A percentile compares a stretch with the other conserved stretches of the same genome.
These are phyloP conservation scores for Aspergillus diversus DNA, from an alignment of 495 filamentous ascomycete species.

Conservation along the genomic window DNA sequence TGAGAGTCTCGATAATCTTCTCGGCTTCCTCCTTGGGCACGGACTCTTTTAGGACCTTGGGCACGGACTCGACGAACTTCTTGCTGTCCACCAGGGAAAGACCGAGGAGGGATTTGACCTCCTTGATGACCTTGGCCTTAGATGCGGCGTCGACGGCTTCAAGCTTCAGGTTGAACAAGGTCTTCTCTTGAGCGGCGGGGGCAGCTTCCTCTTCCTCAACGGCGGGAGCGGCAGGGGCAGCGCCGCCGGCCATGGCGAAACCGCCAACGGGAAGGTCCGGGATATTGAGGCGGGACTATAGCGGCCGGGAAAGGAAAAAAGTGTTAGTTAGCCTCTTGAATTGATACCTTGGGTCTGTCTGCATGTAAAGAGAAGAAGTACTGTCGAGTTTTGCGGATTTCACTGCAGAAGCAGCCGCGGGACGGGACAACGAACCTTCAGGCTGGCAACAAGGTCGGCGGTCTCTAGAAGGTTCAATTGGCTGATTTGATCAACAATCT, in stretches of 20 bases:
- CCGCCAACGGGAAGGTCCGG: conserved; percentile 94
- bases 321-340: not conserved
- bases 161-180: conserved; percentile 94
- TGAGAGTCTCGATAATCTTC: conserved; percentile 95
- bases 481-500: conserved; percentile 97
- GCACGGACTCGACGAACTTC: conserved; percentile 98
- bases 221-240: conserved; percentile 64
- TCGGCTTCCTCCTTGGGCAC: conserved; percentile 98
- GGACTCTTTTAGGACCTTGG: conserved; percentile 97
- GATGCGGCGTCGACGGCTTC: conserved; percentile 80
- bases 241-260: conserved; percentile 68
- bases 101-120: conserved; percentile 94
- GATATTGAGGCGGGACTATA: conserved; percentile 91
- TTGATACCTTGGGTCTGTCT: not conserved
- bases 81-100: conserved; percentile 98
- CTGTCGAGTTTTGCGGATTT: not conserved
- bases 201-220: conserved; percentile 84
- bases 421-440: conserved; percentile 70
- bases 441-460: conserved; percentile 85
- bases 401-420: not conserved
- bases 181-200: conserved; percentile 88
- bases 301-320: conserved; percentile 7
- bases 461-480: conserved; percentile 97
- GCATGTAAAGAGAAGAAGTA: not conserved
- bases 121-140: conserved; percentile 99